A percentile compares a stretch with the other conserved stretches of the same genome.
Evolutionary conservation across 2,329 filamentous ascomycete genomes (phyloP).

Genomic region (Alternaria conjuncta): DNA sequence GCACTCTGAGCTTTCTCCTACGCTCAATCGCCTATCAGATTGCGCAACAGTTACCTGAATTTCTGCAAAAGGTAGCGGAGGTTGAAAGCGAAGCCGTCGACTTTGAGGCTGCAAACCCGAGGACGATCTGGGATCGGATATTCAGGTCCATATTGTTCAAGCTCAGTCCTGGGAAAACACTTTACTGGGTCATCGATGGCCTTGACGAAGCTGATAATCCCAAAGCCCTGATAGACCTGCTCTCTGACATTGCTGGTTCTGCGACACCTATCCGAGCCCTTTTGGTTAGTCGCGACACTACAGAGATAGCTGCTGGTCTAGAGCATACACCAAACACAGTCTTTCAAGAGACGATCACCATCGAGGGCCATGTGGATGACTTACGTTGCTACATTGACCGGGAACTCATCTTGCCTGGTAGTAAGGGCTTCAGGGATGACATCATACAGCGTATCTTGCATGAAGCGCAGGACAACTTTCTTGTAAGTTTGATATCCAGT

Average conservation of each 20-base stretch:
- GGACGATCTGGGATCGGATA: background rate
- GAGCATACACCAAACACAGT: background rate
- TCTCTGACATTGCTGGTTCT: background rate
- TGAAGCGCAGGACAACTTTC: background rate
- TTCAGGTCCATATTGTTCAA: background rate
- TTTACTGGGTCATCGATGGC: background rate
- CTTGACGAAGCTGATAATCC: background rate
- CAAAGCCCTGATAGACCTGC: background rate
- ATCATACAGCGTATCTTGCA: background rate
- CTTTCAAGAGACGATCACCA: background rate
- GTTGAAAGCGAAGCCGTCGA: background rate
- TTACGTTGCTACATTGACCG: background rate
- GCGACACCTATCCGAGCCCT: background rate
- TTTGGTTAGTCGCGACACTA: background rate
- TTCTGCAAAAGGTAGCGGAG: background rate
- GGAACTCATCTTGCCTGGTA: background rate
- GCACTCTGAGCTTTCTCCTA: background rate
- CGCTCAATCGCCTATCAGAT: background rate
- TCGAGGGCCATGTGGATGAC: background rate
- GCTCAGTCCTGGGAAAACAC: background rate
- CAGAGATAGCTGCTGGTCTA: background rate
- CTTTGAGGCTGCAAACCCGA: background rate
- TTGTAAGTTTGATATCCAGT: background rate
- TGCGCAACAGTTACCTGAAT: background rate
- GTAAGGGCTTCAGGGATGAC: background rate